Evolutionary conservation across 352 stramenopile species (phyloP).

Genomic region (Elongisporangium undulatum): DNA sequence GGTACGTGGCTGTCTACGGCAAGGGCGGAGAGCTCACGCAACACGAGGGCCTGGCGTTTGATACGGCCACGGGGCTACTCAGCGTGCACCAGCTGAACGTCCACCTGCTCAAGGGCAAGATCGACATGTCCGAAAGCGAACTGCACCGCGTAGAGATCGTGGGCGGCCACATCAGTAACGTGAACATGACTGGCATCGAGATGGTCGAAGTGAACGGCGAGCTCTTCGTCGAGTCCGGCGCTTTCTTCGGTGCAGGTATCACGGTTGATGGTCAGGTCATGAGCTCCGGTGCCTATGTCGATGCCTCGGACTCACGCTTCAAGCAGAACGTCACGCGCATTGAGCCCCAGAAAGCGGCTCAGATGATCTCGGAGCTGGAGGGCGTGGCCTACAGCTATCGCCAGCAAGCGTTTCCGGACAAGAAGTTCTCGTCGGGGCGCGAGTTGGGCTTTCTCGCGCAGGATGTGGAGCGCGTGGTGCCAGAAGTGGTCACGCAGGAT

Average conservation of each 20-base stretch:
- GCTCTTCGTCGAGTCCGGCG: conserved; percentile 79
- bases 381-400: conserved; percentile 69
- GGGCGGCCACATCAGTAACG: conserved; percentile 67
- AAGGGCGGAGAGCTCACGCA: conserved; percentile 61
- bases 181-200: conserved; percentile 70
- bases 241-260: conserved; percentile 81
- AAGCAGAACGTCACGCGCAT: conserved; percentile 67
- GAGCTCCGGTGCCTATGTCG: conserved; percentile 87
- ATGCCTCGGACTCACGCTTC: conserved; percentile 88
- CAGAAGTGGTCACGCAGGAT: conserved; percentile 72
- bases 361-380: conserved; percentile 43
- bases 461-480: conserved; percentile 74
- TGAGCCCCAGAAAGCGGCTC: conserved; percentile 21
- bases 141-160: conserved; percentile 64
- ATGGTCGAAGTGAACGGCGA: conserved; percentile 73
- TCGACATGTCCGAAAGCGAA: conserved; percentile 76
- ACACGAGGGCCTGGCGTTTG: conserved; percentile 59
- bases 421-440: conserved; percentile 29
- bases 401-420: conserved; percentile 28
- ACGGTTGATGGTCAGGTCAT: conserved; percentile 88
- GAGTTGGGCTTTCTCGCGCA: conserved; percentile 90
- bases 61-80: conserved; percentile 34
- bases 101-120: conserved; percentile 51
- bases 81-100: conserved; percentile 40
- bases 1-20: conserved; percentile 64